phyloP scores from a whole-genome alignment of 2,329 filamentous ascomycete genomes.

The Thelonectria discophora region DNA sequence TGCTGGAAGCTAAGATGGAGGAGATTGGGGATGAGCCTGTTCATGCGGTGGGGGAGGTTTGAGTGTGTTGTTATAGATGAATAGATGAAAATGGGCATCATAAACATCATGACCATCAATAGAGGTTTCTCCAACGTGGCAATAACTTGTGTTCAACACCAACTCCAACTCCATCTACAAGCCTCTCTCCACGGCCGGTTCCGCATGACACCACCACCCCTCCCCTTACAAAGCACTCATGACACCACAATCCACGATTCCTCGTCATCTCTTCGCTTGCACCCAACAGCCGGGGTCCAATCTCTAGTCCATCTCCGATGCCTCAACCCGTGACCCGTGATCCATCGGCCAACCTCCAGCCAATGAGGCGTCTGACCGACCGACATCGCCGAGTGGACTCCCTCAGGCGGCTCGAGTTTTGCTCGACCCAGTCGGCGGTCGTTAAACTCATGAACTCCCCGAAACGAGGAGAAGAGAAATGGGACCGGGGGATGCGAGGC shows the following conservation, averaged over 20 bases:
- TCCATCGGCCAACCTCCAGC: not conserved
- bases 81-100: constrained; percentile 1
- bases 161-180: no score
- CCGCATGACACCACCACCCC: not conserved
- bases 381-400: constrained; percentile 23
- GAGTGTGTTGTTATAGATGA: not conserved
- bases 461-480: not conserved
- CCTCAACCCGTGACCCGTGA: not conserved
- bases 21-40: constrained; percentile 60
- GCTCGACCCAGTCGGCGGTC: not conserved
- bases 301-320: not conserved
- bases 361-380: constrained; percentile 23
- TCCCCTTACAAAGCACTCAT: not conserved
- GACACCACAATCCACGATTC: not conserved
- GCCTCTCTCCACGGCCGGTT: not conserved
- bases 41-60: constrained; percentile 31
- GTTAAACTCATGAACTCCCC: constrained; percentile 6
- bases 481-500: constrained; percentile 21
- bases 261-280: not conserved
- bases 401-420: constrained; percentile 1
- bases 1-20: constrained; percentile 59
- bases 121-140: not conserved
- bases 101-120: not conserved
- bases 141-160: not conserved
- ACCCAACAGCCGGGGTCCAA: not conserved